Percentiles rank a stretch among this genome's conserved stretches.
phyloP scores from a whole-genome alignment of 2,329 filamentous ascomycete species.

The Penicillium sumatraense region DNA sequence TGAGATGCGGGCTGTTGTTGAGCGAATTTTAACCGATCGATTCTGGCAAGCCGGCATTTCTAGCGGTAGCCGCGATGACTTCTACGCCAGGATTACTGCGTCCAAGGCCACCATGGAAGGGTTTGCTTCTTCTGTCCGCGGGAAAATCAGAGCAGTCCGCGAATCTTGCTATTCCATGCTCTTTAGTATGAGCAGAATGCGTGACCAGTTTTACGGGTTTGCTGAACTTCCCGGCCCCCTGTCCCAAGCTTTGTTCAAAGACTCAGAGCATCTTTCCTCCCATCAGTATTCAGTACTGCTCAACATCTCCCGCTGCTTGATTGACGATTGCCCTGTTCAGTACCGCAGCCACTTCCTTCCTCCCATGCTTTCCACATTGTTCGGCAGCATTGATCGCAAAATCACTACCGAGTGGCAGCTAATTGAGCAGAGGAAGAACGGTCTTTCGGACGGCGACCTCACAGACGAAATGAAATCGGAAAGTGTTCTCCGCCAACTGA shows the following conservation, averaged over 20 bases:
- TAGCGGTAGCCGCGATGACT: slow-evolving; percentile 92
- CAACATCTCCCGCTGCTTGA: slow-evolving; percentile 83
- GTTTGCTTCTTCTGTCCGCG: slow-evolving; percentile 89
- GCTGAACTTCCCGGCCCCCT: slow-evolving; percentile 79
- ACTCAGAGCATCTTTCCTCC: slow-evolving; percentile 80
- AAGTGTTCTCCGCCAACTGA: slow-evolving; percentile 90
- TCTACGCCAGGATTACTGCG: slow-evolving; percentile 87
- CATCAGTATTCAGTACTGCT: slow-evolving; percentile 95
- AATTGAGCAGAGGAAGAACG: slow-evolving; percentile 63
- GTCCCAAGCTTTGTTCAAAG: slow-evolving; percentile 80
- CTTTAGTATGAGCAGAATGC: slow-evolving; percentile 87
- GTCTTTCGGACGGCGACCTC: slow-evolving; percentile 74
- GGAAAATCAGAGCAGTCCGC: slow-evolving; percentile 83
- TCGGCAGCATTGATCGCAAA: slow-evolving; percentile 84
- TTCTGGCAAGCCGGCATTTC: slow-evolving; percentile 99
- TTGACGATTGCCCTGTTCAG: slow-evolving; percentile 86
- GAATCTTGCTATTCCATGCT: slow-evolving; percentile 95
- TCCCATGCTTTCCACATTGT: slow-evolving; percentile 78
- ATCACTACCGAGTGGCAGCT: slow-evolving; percentile 85
- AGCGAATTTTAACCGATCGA: slow-evolving; percentile 84
- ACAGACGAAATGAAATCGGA: slow-evolving; percentile 98
- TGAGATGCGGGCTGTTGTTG: slow-evolving; percentile 77
- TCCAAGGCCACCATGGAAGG: slow-evolving; percentile 91
- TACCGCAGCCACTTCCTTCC: slow-evolving; percentile 81
- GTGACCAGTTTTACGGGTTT: slow-evolving; percentile 89